Evolutionary conservation across 768 basidiomycete genomes (phyloP).

Genomic region (Russula sp.): DNA sequence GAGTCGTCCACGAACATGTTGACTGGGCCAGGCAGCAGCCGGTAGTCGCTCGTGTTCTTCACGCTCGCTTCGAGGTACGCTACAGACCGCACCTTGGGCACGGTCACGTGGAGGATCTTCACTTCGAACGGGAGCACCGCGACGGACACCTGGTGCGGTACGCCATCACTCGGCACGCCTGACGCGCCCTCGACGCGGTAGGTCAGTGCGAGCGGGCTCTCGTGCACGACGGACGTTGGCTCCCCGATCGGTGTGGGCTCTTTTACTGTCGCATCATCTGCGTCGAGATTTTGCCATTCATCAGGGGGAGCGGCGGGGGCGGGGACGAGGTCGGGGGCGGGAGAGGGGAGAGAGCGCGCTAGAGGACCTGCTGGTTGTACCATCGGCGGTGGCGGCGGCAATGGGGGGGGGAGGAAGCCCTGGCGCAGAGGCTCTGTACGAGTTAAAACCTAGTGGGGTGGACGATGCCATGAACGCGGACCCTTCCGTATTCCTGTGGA

Average conservation of each 20-base stretch:
- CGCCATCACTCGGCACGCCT: slow-evolving; percentile 51
- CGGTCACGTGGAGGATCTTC: slow-evolving; percentile 41
- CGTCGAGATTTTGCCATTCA: background rate
- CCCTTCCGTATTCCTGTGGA: no score
- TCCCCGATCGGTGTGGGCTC: slow-evolving; percentile 26
- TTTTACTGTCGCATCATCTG: background rate
- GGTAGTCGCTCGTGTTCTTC: no score
- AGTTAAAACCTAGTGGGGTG: no score
- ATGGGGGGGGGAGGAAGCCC: background rate
- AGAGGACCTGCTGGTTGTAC: background rate
- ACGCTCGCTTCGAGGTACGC: slow-evolving; percentile 44
- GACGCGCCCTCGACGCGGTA: slow-evolving; percentile 46
- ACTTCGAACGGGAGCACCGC: slow-evolving; percentile 28
- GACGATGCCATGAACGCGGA: background rate
- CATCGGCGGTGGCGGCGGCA: background rate
- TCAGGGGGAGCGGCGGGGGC: background rate
- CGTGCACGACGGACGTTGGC: slow-evolving; percentile 40
- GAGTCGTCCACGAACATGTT: no score
- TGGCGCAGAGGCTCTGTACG: background rate
- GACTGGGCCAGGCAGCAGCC: no score
- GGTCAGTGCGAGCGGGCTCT: slow-evolving; percentile 47
- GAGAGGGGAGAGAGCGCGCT: no score
- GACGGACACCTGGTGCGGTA: slow-evolving; percentile 49
- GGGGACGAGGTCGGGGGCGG: no score
- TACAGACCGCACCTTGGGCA: slow-evolving; percentile 44